phyloP scores from a whole-genome alignment of 108 stramenopile genomes.

The Mayamaea pseudoterrestris region DNA sequence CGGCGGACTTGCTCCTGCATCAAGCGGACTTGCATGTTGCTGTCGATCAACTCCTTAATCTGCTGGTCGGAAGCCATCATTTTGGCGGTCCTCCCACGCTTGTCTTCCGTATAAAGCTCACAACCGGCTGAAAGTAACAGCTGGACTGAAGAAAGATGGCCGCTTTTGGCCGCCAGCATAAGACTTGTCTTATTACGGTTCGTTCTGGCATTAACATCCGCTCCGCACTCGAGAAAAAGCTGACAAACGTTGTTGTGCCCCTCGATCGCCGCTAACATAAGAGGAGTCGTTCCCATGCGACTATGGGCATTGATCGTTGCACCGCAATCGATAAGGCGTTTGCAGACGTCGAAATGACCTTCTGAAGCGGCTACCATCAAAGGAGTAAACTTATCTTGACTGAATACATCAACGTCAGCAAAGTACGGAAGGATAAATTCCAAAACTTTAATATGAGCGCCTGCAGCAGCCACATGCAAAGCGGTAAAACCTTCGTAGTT shows the following conservation, averaged over 20 bases:
- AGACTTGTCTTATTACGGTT: conserved; percentile 64
- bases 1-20: conserved; percentile 36
- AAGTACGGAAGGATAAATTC: conserved; percentile 43
- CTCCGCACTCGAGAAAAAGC: conserved; percentile 47
- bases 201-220: conserved; percentile 46
- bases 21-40: conserved; percentile 25
- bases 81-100: conserved; percentile 47
- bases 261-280: conserved; percentile 81
- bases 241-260: conserved; percentile 65
- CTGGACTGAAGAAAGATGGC: conserved; percentile 50
- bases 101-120: conserved; percentile 55
- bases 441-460: conserved; percentile 55
- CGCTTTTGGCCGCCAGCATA: conserved; percentile 78
- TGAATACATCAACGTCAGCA: conserved; percentile 53
- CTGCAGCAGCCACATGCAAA: conserved; percentile 75
- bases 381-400: conserved; percentile 76
- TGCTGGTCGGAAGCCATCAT: conserved; percentile 40
- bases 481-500: conserved; percentile 55
- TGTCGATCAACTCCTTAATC: conserved; percentile 20
- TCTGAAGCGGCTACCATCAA: conserved; percentile 82
- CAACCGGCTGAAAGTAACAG: conserved; percentile 71
- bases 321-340: conserved; percentile 23
- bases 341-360: conserved; percentile 50
- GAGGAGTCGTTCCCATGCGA: conserved; percentile 67
- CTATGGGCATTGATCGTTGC: conserved; percentile 67